A percentile compares a stretch with the other conserved stretches of the same genome.
Conservation (phyloP, 75 land plant species). For the Picea glauca region DNA sequence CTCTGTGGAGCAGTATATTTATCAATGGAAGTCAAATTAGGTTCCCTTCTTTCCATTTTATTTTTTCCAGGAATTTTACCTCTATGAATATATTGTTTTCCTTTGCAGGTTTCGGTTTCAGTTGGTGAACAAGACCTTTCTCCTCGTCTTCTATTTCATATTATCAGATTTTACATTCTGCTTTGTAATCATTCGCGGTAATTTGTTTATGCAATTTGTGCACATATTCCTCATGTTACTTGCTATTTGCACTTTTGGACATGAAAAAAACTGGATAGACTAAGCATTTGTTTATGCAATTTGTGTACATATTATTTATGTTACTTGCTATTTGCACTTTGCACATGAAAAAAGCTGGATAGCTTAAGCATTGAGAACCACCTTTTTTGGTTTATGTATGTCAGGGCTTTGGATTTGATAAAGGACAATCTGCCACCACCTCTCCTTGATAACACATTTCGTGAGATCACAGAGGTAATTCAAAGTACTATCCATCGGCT, state of each 20-base stretch:
- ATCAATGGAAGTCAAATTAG: neutral
- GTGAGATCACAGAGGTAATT: slow-evolving; percentile 20
- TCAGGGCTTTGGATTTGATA: slow-evolving; percentile 20
- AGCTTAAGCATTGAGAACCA: neutral
- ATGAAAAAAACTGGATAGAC: no score
- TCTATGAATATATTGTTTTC: neutral
- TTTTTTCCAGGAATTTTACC: neutral
- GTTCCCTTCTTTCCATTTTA: neutral
- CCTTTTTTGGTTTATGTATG: neutral
- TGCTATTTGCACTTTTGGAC: no score
- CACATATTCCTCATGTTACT: no score
- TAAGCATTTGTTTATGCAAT: no score
- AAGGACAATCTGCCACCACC: slow-evolving; percentile 11
- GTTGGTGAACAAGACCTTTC: slow-evolving; percentile 35
- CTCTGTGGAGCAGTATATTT: neutral
- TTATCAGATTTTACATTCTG: slow-evolving; percentile 45
- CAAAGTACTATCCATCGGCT: neutral
- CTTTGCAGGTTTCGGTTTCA: slow-evolving; percentile 22
- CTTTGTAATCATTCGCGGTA: slow-evolving; percentile 24
- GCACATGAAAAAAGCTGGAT: neutral
- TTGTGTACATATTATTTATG: no score
- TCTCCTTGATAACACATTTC: slow-evolving; percentile 15
- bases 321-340: no score
- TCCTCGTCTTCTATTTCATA: slow-evolving; percentile 53
- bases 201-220: neutral